Evolutionary conservation across 192 early-diverging fungal species (phyloP), one percentile per base, ranked within the genome.

Genomic region (Podochytrium sp.): DNA sequence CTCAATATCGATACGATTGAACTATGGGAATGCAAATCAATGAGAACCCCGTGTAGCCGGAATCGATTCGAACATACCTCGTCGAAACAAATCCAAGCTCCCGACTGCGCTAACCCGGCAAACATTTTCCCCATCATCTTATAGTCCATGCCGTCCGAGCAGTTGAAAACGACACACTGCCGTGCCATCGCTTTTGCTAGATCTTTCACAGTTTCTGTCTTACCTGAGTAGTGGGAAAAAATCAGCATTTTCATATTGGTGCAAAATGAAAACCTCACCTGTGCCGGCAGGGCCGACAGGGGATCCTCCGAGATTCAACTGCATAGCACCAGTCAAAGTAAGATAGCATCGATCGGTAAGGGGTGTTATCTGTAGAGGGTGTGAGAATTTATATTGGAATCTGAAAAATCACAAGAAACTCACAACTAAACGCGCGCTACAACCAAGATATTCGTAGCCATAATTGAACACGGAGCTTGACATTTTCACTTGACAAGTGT

Each of bases 71-170:
- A n/a, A n/a, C n/a, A n/a, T n/a, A n/a, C n/a, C n/a, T 88, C 87
- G 69, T 88, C 87, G 62, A 88, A 88, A 35, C 86, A 88, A 77
- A 85, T 87, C 87, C 87, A 88, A 2, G 87, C 87, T 16, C 87
- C 87, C 2, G 83, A 85, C 62, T 88, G 87, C 2, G 87, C 87
- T 27, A 88, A 76, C 30, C 87, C 87, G 1, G 87, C 87, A 85
- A 88, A 88, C 84, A 88, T 86, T 71, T 88, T 88, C 35, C 87
- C 87, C 87, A 88, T 88, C 87, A 88, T 88, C 55, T 88, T 88
- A 76, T 88, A 88, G 65, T 88, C 87, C 79, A 88, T 80, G 43
- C 84, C 84, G 66, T 88, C 87, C 35, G 87, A 88, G 75, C 87
- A 88, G 60, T 88, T 88, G 77, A 86, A 88, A 40, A 88, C 87